A percentile compares a stretch with the other conserved stretches of the same genome.
Conservation (phyloP, 768 basidiomycete genomes). For the Pleurotus ostreatus region DNA sequence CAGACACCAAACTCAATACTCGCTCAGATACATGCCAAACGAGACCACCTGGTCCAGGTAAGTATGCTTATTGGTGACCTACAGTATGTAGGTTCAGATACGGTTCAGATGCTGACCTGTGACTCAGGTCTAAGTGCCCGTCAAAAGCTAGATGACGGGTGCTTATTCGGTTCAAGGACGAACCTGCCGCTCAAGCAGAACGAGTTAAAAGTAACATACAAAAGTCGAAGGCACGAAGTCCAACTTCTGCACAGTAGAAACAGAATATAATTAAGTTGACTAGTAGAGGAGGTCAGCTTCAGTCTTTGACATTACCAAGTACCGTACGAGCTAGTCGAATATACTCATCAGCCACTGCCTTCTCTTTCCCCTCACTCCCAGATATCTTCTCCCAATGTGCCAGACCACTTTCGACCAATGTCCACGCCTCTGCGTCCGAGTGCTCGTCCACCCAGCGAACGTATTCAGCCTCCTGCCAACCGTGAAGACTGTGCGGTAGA, state of each 20-base stretch:
- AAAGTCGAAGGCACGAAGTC: not conserved
- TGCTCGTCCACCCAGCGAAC: slow-evolving; percentile 96
- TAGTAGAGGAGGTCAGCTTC: not conserved
- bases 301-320: slow-evolving; percentile 37
- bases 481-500: slow-evolving; percentile 84
- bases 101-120: too few relatives aligned
- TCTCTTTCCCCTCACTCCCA: slow-evolving; percentile 50
- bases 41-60: too few relatives aligned
- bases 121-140: too few relatives aligned
- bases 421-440: slow-evolving; percentile 71
- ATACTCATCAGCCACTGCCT: slow-evolving; percentile 51
- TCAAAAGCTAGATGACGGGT: too few relatives aligned
- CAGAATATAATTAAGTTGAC: not conserved
- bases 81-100: too few relatives aligned
- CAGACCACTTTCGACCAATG: slow-evolving; percentile 76
- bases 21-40: too few relatives aligned
- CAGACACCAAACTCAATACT: too few relatives aligned
- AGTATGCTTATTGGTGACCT: too few relatives aligned
- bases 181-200: too few relatives aligned
- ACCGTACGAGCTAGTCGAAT: slow-evolving; percentile 66
- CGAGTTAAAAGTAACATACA: too few relatives aligned
- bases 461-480: slow-evolving; percentile 96
- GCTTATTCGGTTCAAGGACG: too few relatives aligned
- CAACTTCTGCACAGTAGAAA: not conserved
- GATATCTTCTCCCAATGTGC: slow-evolving; percentile 73